Evolutionary conservation across 108 stramenopile species (phyloP).

Genomic region (Ochromonas danica): DNA sequence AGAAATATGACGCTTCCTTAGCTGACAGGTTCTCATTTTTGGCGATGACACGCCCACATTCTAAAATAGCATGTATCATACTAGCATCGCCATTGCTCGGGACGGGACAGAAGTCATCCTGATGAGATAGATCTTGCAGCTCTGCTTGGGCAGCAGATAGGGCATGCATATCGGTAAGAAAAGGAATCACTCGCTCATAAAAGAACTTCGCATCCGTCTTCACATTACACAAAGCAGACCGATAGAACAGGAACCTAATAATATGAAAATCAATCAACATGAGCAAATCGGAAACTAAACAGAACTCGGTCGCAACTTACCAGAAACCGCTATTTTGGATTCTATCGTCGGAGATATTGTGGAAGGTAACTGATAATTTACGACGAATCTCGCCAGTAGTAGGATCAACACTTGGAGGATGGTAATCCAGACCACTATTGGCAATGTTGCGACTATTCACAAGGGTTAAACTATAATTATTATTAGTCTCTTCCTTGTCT

Average conservation of each 20-base stretch:
- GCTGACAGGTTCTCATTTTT: background rate
- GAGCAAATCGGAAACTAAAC: no score
- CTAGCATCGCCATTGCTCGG: background rate
- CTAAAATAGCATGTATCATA: background rate
- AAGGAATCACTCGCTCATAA: constrained; percentile 25
- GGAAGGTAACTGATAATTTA: background rate
- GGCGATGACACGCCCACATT: background rate
- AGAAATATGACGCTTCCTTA: background rate
- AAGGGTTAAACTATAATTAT: constrained; percentile 1
- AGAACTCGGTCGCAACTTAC: no score
- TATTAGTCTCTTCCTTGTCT: background rate
- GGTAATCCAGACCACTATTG: constrained; percentile 2
- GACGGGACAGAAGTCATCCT: background rate
- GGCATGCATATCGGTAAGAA: background rate
- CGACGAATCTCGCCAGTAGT: background rate
- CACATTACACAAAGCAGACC: background rate
- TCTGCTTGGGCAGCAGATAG: background rate
- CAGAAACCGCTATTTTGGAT: constrained; percentile 11
- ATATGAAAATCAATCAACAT: no score
- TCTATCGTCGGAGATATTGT: background rate
- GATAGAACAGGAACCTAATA: no score
- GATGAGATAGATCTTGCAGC: no score
- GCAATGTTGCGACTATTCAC: background rate
- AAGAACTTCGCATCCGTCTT: background rate
- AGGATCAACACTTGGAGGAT: background rate